phyloP scores from a whole-genome alignment of 2,329 filamentous ascomycete species.

The Colletotrichum sp. region DNA sequence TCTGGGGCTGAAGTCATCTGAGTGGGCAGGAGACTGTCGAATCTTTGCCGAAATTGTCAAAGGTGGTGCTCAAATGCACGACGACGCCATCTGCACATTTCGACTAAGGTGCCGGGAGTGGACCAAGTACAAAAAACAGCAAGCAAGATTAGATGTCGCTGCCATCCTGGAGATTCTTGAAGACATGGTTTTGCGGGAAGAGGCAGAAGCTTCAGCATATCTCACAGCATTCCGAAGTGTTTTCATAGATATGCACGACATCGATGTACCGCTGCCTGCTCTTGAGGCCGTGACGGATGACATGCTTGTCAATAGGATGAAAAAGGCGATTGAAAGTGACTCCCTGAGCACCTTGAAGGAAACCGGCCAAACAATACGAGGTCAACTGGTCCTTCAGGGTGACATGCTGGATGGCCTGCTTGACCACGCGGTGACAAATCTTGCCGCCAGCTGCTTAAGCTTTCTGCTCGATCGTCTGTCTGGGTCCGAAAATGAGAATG shows the following conservation, averaged over 20 bases:
- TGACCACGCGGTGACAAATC: not conserved
- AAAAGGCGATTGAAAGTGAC: not conserved
- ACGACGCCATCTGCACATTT: not conserved
- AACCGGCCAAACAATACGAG: not conserved
- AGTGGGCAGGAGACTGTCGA: not conserved
- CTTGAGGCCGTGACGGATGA: not conserved
- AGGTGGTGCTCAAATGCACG: not conserved
- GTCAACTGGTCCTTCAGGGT: not conserved
- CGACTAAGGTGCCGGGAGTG: not conserved
- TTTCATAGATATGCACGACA: not conserved
- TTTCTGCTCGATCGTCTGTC: not conserved
- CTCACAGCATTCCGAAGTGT: not conserved
- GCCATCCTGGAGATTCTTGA: not conserved
- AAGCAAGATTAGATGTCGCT: not conserved
- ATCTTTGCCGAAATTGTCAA: not conserved
- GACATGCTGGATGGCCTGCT: not conserved
- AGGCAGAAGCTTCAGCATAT: not conserved
- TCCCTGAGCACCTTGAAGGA: not conserved
- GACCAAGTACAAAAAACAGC: not conserved
- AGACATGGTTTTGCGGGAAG: not conserved
- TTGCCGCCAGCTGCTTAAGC: not conserved
- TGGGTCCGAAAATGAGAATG: not conserved
- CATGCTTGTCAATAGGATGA: not conserved
- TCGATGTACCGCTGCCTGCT: not conserved
- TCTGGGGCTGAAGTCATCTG: not conserved